Base-by-base conservation (phyloP, 2,329 filamentous ascomycete genomes). In the Fonsecaea nubica region DNA sequence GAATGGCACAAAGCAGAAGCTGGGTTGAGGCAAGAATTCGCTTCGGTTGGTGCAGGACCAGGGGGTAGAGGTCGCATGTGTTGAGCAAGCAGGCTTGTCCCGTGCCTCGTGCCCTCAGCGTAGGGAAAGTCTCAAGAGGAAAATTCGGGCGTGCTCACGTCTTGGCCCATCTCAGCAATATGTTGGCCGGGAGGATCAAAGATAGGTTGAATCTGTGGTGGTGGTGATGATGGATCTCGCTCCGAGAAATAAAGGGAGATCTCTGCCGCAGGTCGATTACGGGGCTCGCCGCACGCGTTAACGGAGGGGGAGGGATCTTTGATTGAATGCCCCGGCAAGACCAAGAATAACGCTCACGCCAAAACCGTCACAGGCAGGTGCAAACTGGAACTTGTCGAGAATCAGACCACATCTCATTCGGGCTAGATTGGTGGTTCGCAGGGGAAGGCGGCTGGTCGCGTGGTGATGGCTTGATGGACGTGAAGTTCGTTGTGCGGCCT, bases 391-490 rank as follows among this genome's bases (percentile, higher is more conserved):
- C 5, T 21, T 50, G 18, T 58, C 50, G 53, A 57, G 38, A 25
- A 58, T 64, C 62, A 61, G 52, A 64, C 62, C 61, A 64, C 58
- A 15, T 56, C 65, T 61, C 25, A 18, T 62, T 55, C 52, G 57
- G 52, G 36, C 36, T 54, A 64, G 58, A 53, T 60, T 52, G 21
- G 40, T 42, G 15, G 40, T 18, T 42, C 18, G 40, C n/a, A 8
- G 40, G 10, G 40, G 36, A 15, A 15, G n/a, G 55, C 57, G 25
- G 62, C 38, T 50, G 52, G 62, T 52, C 60, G 32, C 53, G 61
- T 64, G 36, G 65, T 53, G 18, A 62, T 64, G 32, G 52, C 42
- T 12, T 12, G 48, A 61, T 45, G 58, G 42, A 9, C 32, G 48
- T 54, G 15, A 21, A 50, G 52, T 32, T 35, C 53, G 64, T 58